Conservation (phyloP, 192 early-diverging fungal genomes). For the Podila horticola region DNA sequence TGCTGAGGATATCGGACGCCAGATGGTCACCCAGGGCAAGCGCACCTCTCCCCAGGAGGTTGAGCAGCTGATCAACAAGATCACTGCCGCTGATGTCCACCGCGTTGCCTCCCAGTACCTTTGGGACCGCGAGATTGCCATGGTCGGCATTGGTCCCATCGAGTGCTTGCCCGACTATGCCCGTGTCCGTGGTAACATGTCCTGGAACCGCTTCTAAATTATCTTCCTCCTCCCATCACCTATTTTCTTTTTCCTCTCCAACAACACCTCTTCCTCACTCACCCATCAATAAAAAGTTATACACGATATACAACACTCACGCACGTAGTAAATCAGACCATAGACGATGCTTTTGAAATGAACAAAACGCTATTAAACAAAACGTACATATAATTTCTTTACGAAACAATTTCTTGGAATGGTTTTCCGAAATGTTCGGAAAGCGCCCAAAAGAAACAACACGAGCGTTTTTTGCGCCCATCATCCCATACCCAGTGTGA, state of each 20-base stretch:
- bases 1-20: constrained; percentile 98
- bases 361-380: neutral
- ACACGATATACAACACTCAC: too few species aligned
- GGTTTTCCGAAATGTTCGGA: neutral
- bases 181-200: constrained; percentile 89
- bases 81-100: constrained; percentile 89
- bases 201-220: constrained; percentile 75
- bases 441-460: neutral
- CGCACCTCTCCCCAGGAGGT: constrained; percentile 91
- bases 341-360: neutral
- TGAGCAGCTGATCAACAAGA: constrained; percentile 84
- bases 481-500: neutral
- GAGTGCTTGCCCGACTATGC: constrained; percentile 92
- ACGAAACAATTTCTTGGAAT: neutral
- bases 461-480: too few species aligned
- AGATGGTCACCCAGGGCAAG: constrained; percentile 92
- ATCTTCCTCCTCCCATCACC: neutral
- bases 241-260: neutral
- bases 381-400: neutral
- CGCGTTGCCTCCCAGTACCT: constrained; percentile 89
- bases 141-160: constrained; percentile 88
- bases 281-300: too few species aligned
- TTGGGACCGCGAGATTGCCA: constrained; percentile 85
- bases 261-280: too few species aligned
- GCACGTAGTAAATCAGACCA: neutral